Evolutionary conservation across 192 early-diverging fungal genomes (phyloP), one percentile per base, ranked within the genome.

Genomic region (Dispira simplex): DNA sequence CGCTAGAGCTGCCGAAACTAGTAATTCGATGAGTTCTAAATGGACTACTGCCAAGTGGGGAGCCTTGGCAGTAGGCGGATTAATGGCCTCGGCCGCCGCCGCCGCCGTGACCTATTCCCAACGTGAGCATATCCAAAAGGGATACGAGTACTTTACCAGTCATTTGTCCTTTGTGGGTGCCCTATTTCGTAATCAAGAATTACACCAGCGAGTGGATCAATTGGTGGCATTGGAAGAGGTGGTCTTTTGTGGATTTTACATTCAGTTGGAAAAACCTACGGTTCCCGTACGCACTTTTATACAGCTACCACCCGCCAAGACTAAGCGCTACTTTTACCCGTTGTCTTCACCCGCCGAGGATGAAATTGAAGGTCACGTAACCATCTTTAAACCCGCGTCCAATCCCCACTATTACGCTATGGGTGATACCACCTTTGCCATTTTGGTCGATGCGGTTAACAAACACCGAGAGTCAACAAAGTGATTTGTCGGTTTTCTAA

Each of bases 361-460:
- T 21, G 54, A 56, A 9, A 56, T 56, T 26, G 54, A 56, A 13
- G 54, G 25, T 28, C 54, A 56, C 9, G 23, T 56, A 56, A 13
- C 54, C 20, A 56, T 56, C 18, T 56, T 56, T 25, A 56, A 56
- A 13, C 54, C 54, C 12, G 13, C 54, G 9, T 21, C 25, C 12
- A 56, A 56, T 56, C 28, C 54, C 12, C 54, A 56, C 28, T 56
- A 56, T 28, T 56, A 56, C 54, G 23, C 54, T 56, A 21, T 56
- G 25, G 54, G 54, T 18, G 54, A 56, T 56, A 26, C 23, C 18
- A 28, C 54, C 54, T 27, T 56, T 28, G 11, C 21, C 16, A 18
- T 21, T 14, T 13, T 56, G 25, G 23, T 26, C 21, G 54, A 56
- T 18, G 28, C 28, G 3, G 2, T 56, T 25, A 56, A 56, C 8